Percentiles rank a stretch among this genome's conserved stretches.
Evolutionary conservation across 2,329 filamentous ascomycete genomes (phyloP).

Genomic region (Pleomassaria siparia): DNA sequence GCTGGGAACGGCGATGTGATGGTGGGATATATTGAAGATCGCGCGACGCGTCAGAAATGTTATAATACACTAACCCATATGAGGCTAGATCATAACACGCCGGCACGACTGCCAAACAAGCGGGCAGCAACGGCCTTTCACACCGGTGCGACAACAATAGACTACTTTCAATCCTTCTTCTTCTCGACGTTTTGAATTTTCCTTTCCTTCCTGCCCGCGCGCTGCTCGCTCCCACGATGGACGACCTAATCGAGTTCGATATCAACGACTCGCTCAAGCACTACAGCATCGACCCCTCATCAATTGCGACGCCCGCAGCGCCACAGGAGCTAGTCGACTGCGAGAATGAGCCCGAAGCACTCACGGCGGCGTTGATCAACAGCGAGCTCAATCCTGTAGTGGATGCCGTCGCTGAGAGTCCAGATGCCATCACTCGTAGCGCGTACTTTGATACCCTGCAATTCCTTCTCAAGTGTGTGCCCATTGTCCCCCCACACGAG

Average conservation of each 20-base stretch:
- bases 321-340: conserved; percentile 82
- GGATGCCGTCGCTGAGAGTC: conserved; percentile 87
- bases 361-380: conserved; percentile 78
- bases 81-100: conserved; percentile 9
- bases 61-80: background rate
- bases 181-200: conserved; percentile 13
- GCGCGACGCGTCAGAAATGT: background rate
- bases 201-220: conserved; percentile 11
- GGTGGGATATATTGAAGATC: background rate
- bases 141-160: background rate
- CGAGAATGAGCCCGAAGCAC: conserved; percentile 85
- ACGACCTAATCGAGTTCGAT: conserved; percentile 74
- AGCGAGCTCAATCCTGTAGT: conserved; percentile 87
- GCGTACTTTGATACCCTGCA: conserved; percentile 89
- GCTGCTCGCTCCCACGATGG: conserved; percentile 57
- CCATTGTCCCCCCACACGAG: conserved; percentile 50
- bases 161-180: no score
- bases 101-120: background rate
- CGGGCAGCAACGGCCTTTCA: background rate
- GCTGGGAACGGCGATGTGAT: conserved; percentile 1
- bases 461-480: conserved; percentile 92
- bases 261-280: conserved; percentile 95
- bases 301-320: conserved; percentile 83
- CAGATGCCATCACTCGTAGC: conserved; percentile 79
- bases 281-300: conserved; percentile 89